Percentiles rank a stretch among this genome's conserved stretches.
phyloP scores from a whole-genome alignment of 176 grass and related monocot genomes.

The Cymbopogon citratus region DNA sequence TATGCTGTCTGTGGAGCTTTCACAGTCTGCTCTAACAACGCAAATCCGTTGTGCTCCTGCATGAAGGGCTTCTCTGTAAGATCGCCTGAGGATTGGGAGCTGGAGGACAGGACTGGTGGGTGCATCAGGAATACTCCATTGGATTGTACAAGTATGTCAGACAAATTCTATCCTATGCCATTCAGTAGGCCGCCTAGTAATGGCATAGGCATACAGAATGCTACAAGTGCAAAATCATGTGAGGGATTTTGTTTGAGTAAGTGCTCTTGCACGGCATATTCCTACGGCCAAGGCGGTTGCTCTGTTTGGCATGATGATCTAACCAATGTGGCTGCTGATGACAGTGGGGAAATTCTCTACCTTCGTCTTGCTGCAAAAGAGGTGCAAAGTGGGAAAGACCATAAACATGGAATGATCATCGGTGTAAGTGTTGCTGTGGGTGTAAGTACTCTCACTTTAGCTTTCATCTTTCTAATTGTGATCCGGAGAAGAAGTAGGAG shows the following conservation, averaged over 20 bases:
- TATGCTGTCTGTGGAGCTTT: constrained; percentile 53
- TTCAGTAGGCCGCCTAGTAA: constrained; percentile 15
- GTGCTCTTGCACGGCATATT: constrained; percentile 57
- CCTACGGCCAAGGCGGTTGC: constrained; percentile 21
- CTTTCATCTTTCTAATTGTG: neutral
- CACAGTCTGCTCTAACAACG: constrained; percentile 28
- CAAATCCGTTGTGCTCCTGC: constrained; percentile 26
- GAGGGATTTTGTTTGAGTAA: constrained; percentile 15
- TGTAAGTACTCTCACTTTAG: neutral
- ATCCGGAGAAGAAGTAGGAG: neutral
- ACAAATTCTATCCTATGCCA: constrained; percentile 39
- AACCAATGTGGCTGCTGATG: constrained; percentile 26
- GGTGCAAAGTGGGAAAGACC: constrained; percentile 2
- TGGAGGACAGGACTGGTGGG: constrained; percentile 33
- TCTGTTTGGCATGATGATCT: constrained; percentile 49
- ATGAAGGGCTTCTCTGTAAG: constrained; percentile 41
- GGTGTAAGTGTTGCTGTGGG: neutral
- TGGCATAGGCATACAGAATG: neutral
- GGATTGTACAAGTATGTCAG: neutral
- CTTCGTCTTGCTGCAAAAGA: constrained; percentile 57
- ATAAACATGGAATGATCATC: constrained; percentile 7
- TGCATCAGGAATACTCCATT: constrained; percentile 46
- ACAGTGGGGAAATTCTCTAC: constrained; percentile 32
- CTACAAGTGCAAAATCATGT: constrained; percentile 16
- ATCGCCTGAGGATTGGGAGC: constrained; percentile 34